A percentile compares a stretch with the other conserved stretches of the same genome.
Evolutionary conservation across 1,284 basidiomycete genomes (phyloP).

Genomic region (Trametes pubescens): DNA sequence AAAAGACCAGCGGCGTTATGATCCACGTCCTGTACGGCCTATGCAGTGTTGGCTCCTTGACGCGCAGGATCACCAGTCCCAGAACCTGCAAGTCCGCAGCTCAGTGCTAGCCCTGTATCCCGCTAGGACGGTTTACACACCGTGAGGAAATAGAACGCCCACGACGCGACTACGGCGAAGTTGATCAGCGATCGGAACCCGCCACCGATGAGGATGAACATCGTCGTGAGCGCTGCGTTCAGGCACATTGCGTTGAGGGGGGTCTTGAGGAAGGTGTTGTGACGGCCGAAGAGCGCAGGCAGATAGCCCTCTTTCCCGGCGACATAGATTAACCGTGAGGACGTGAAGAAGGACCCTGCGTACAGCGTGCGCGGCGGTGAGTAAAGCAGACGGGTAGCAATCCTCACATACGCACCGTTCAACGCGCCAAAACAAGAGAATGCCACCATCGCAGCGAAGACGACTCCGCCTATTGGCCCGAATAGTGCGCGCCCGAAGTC

Average conservation of each 20-base stretch:
- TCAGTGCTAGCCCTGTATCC: neutral
- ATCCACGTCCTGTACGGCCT: slow-evolving; percentile 94
- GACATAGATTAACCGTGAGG: slow-evolving; percentile 86
- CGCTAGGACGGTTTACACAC: slow-evolving; percentile 51
- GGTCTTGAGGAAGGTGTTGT: slow-evolving; percentile 79
- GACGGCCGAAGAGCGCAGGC: slow-evolving; percentile 80
- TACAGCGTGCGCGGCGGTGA: neutral
- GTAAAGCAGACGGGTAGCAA: neutral
- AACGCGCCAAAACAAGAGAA: slow-evolving; percentile 95
- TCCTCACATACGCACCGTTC: slow-evolving; percentile 62
- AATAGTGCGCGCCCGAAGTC: slow-evolving; percentile 93
- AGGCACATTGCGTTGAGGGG: slow-evolving; percentile 87
- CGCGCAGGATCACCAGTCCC: slow-evolving; percentile 86
- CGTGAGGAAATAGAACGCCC: slow-evolving; percentile 93
- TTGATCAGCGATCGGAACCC: slow-evolving; percentile 90
- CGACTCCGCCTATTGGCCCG: slow-evolving; percentile 83
- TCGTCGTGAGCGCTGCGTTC: slow-evolving; percentile 76
- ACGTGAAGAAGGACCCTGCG: slow-evolving; percentile 85
- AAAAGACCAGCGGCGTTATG: slow-evolving; percentile 90
- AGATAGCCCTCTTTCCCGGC: slow-evolving; percentile 91
- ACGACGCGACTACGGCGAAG: slow-evolving; percentile 87
- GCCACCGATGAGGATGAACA: slow-evolving; percentile 86
- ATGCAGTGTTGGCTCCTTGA: slow-evolving; percentile 92
- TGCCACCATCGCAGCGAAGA: slow-evolving; percentile 92
- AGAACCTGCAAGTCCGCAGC: slow-evolving; percentile 64